Evolutionary conservation across 177 flowering plant species (phyloP).

Genomic region (Vitis hybrid): DNA sequence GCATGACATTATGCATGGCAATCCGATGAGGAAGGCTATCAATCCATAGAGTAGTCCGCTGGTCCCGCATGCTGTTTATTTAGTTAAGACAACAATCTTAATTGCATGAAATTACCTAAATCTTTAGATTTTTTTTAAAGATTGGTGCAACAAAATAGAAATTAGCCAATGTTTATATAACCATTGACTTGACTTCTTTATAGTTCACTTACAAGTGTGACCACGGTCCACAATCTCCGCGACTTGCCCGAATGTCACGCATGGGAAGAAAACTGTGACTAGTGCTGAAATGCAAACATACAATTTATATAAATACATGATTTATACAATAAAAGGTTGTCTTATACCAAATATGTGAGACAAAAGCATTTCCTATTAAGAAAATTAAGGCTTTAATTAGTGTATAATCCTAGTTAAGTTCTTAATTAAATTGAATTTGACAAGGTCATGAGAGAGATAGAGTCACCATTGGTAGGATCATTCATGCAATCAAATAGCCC

Average conservation of each 20-base stretch:
- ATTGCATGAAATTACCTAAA: not conserved
- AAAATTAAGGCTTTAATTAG: too few relatives aligned
- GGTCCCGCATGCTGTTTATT: constrained; percentile 14
- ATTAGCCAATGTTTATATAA: too few relatives aligned
- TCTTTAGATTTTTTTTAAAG: not conserved
- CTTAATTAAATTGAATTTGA: too few relatives aligned
- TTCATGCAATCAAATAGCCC: constrained; percentile 34
- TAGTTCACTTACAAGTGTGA: constrained; percentile 18
- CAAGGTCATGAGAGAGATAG: not conserved
- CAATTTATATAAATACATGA: too few relatives aligned
- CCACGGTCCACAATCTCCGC: constrained; percentile 34
- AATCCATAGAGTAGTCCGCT: constrained; percentile 17
- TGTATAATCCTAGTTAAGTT: too few relatives aligned
- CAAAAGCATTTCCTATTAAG: too few relatives aligned
- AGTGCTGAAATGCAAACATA: constrained; percentile 19
- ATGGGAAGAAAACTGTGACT: constrained; percentile 18
- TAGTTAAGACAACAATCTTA: not conserved
- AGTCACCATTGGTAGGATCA: constrained; percentile 27
- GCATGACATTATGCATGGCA: constrained; percentile 24
- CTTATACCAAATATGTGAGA: too few relatives aligned
- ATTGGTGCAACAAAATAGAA: not conserved
- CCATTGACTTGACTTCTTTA: not conserved
- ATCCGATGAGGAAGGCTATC: not conserved
- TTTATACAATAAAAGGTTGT: too few relatives aligned
- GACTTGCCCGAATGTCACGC: constrained; percentile 33